These are phyloP conservation scores for Ophiocordyceps camponoti-rufipedis DNA, from an alignment of 2,329 filamentous ascomycete species.

Conservation along the genomic window DNA sequence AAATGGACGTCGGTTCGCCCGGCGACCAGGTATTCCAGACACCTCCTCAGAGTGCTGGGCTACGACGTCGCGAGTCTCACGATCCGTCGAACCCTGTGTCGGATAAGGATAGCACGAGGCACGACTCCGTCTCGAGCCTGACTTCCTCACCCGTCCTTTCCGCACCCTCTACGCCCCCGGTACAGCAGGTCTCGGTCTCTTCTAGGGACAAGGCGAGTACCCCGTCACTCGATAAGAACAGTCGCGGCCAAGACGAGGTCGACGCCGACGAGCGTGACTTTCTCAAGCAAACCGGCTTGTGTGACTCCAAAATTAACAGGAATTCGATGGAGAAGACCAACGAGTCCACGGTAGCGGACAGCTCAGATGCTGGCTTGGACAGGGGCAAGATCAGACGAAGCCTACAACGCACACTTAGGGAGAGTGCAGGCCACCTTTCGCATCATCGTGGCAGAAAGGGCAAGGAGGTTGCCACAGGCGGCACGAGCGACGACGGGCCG, in stretches of 20 bases:
- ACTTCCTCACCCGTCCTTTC: conserved; percentile 10
- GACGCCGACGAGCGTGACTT: conserved; percentile 52
- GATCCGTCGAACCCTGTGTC: conserved; percentile 3
- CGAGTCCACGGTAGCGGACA: conserved; percentile 15
- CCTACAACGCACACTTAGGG: conserved; percentile 75
- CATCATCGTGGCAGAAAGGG: conserved; percentile 59
- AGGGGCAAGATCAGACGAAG: conserved; percentile 62
- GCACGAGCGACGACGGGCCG: conserved; percentile 17
- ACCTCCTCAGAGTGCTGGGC: conserved; percentile 12
- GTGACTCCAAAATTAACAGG: conserved; percentile 22
- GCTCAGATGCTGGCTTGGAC: conserved; percentile 29
- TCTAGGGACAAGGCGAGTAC: conserved; percentile 6
- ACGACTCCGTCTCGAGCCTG: conserved; percentile 14
- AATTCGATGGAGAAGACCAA: conserved; percentile 16
- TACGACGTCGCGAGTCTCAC: conserved; percentile 2
- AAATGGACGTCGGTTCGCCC: conserved; percentile 11
- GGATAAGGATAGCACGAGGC: conserved; percentile 8
- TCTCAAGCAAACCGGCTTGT: conserved; percentile 47
- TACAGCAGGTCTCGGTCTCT: conserved; percentile 3
- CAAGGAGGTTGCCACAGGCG: conserved; percentile 31
- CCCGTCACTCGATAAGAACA: conserved; percentile 5
- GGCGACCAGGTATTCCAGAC: conserved; percentile 12
- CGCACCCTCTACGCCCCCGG: conserved; percentile 7
- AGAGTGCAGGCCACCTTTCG: conserved; percentile 48
- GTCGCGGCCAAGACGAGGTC: conserved; percentile 22